Percentiles rank a stretch among this genome's conserved stretches.
phyloP scores from a whole-genome alignment of 805 yeast genomes.

The Ogataea corticis region DNA sequence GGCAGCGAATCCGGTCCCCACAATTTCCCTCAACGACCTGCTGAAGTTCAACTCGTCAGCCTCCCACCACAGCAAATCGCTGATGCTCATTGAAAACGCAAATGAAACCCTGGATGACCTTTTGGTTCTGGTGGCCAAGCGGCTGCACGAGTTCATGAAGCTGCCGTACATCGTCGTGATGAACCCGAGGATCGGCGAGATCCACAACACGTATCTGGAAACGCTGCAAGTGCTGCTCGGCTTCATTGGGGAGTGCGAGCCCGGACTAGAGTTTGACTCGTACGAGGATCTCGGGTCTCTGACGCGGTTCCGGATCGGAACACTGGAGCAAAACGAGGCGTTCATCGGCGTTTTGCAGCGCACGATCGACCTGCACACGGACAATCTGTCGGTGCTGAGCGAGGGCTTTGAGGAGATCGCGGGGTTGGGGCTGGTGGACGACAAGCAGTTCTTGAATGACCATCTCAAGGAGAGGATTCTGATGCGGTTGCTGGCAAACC shows the following conservation, averaged over 20 bases:
- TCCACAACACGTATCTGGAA: conserved; percentile 70
- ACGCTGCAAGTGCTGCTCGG: conserved; percentile 57
- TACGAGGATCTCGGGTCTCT: conserved; percentile 20
- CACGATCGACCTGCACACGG: conserved; percentile 76
- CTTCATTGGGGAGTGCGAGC: conserved; percentile 30
- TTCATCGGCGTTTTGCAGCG: conserved; percentile 55
- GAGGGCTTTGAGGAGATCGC: conserved; percentile 72
- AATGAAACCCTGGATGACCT: conserved; percentile 57
- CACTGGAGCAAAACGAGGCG: conserved; percentile 51
- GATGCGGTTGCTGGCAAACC: conserved; percentile 84
- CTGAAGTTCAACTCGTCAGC: conserved; percentile 42
- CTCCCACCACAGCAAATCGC: conserved; percentile 31
- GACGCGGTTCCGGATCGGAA: conserved; percentile 38
- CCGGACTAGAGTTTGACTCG: conserved; percentile 19
- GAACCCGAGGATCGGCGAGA: conserved; percentile 82
- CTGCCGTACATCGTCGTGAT: conserved; percentile 83
- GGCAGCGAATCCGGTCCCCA: conserved; percentile 52
- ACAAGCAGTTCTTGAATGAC: conserved; percentile 55
- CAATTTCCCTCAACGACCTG: conserved; percentile 51
- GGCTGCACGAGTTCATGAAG: conserved; percentile 67
- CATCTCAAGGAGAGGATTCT: conserved; percentile 84
- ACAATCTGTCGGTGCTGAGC: conserved; percentile 79
- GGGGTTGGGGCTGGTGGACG: conserved; percentile 27
- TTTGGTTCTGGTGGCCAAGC: conserved; percentile 63
- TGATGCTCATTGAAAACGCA: conserved; percentile 44